Base-by-base conservation (phyloP, 2,329 filamentous ascomycete species). In the Eurotiales sp. region DNA sequence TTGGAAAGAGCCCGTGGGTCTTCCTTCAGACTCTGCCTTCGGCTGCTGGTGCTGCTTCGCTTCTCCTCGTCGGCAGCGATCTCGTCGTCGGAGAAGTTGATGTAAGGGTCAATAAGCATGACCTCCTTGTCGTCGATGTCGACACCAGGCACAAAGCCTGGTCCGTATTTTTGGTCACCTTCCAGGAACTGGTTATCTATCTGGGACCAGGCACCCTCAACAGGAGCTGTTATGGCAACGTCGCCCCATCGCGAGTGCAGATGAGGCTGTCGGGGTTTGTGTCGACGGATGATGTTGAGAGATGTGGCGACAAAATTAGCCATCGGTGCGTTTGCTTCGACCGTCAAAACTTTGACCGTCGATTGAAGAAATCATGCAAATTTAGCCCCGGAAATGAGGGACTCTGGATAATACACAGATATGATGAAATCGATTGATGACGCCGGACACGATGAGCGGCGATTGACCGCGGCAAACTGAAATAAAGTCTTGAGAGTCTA, bases 171-270 rank as follows among this genome's bases (percentile, higher is more conserved):
- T 14, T 53, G 54, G 11, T 48, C 57, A 5, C 56, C 55, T 8
- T 48, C 54, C 11, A 48, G 56, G 53, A 63, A 61, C 19, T 61
- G 60, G 44, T 63, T 61, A 7, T 67, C 54, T 40, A 62, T 61
- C 49, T 69, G 67, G 22, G 63, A 70, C 69, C 69, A 71, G 34
- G 69, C 66, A 3, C 68, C 68, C 30, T 67, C 64, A 21, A 68
- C 66, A 5, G 68, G 70, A 29, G 65, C 65, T 1, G 66, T 65
- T 30, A 72, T 72, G 22, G 58, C 49, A 30, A 64, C 61, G 50
- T 72, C 70, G 3, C 70, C 70, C 68, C 68, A 72, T 51, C 70
- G 60, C 46, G 69, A 55, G 50, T 72, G 68, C 10, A 69, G 61
- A 7, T 60, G 61, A 27, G 48, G 48, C 5, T 37, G 53, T 30